Conservation (phyloP, 2,329 filamentous ascomycete genomes). For the Coniochaeta sp. region DNA sequence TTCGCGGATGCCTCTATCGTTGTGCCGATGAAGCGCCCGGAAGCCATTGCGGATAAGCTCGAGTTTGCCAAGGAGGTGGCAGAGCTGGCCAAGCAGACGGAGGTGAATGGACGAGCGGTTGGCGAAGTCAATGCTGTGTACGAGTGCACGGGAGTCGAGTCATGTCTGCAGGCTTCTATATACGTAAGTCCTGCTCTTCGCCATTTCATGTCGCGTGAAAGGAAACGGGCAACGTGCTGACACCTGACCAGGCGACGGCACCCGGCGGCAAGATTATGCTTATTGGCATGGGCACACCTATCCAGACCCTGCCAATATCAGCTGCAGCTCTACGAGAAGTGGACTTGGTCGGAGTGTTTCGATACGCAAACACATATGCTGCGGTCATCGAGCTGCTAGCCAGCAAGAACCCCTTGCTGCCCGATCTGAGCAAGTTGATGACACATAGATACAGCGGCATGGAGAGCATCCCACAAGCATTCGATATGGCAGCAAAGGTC, state of each 20-base stretch:
- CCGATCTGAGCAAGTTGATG: conserved; percentile 59
- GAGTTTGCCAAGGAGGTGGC: conserved; percentile 42
- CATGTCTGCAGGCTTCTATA: conserved; percentile 67
- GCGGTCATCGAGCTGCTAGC: conserved; percentile 42
- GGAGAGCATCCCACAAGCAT: conserved; percentile 55
- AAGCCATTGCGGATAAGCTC: conserved; percentile 45
- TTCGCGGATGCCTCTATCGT: conserved; percentile 46
- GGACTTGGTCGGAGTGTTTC: conserved; percentile 63
- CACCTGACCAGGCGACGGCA: conserved; percentile 38
- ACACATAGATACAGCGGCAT: conserved; percentile 64
- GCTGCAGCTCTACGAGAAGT: conserved; percentile 63
- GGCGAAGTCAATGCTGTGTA: conserved; percentile 62
- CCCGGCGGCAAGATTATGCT: conserved; percentile 64
- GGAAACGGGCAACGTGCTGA: background rate
- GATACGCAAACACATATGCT: conserved; percentile 69
- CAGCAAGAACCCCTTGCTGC: conserved; percentile 42
- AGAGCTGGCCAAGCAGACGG: conserved; percentile 27
- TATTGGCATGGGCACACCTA: conserved; percentile 65
- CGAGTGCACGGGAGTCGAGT: conserved; percentile 73
- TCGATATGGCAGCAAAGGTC: conserved; percentile 64
- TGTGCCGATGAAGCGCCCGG: conserved; percentile 39
- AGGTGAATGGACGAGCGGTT: conserved; percentile 35
- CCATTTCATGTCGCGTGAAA: background rate
- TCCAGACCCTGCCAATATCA: conserved; percentile 62
- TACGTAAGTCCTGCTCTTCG: conserved; percentile 40